Evolutionary conservation across 1,284 basidiomycete species (phyloP).

Genomic region (Rhodotorula sp.): DNA sequence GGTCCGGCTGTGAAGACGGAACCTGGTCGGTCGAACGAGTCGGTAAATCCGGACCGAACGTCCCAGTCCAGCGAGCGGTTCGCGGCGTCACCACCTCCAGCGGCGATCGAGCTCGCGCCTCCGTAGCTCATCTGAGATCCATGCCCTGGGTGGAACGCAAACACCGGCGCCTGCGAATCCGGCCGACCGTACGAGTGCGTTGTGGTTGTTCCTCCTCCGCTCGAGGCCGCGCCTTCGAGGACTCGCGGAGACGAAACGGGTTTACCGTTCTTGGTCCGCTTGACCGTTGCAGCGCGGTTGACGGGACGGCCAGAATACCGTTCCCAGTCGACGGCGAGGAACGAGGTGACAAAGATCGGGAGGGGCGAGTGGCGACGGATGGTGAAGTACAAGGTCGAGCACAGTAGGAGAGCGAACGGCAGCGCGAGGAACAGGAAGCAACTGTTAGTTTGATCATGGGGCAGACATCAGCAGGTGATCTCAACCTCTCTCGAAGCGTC

Average conservation of each 20-base stretch:
- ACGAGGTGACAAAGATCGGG: slow-evolving; percentile 25
- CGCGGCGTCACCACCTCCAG: neutral
- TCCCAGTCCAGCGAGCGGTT: slow-evolving; percentile 17
- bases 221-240: slow-evolving; percentile 4
- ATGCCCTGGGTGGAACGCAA: neutral
- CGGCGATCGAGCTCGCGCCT: neutral
- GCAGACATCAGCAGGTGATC: too few species aligned
- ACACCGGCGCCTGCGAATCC: slow-evolving; percentile 1
- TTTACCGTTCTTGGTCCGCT: slow-evolving; percentile 3
- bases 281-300: slow-evolving; percentile 23
- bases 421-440: slow-evolving; percentile 31
- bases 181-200: neutral
- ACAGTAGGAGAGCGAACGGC: slow-evolving; percentile 31
- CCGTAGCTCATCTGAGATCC: slow-evolving; percentile 7
- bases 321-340: slow-evolving; percentile 36
- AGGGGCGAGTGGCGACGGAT: slow-evolving; percentile 29
- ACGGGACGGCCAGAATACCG: slow-evolving; percentile 34
- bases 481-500: neutral
- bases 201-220: neutral
- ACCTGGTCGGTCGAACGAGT: neutral
- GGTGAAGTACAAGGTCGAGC: slow-evolving; percentile 36
- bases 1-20: neutral
- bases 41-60: slow-evolving; percentile 5
- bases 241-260: neutral
- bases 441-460: neutral